These are phyloP conservation scores for Colletotrichum sp. DNA, from an alignment of 2,329 filamentous ascomycete species.

Conservation along the genomic window DNA sequence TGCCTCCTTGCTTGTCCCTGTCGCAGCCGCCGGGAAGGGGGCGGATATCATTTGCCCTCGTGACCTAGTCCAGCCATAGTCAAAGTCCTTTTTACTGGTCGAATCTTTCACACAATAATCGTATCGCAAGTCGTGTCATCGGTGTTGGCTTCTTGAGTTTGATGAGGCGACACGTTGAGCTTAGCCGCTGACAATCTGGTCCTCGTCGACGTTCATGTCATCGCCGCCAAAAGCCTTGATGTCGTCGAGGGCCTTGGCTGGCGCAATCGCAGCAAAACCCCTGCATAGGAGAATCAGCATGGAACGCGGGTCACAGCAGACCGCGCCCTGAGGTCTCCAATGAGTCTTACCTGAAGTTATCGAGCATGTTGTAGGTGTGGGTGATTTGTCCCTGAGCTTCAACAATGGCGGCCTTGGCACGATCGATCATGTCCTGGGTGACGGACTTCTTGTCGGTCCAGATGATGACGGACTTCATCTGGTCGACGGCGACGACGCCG, in stretches of 20 bases:
- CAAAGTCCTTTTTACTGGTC: conserved; percentile 12
- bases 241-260: conserved; percentile 70
- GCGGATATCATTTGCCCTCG: conserved; percentile 17
- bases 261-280: conserved; percentile 78
- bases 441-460: conserved; percentile 73
- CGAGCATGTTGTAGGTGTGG: conserved; percentile 67
- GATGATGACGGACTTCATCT: conserved; percentile 77
- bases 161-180: neutral
- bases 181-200: conserved; percentile 64
- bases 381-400: conserved; percentile 78
- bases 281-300: conserved; percentile 48
- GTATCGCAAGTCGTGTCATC: neutral
- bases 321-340: too few relatives aligned
- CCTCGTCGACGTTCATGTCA: conserved; percentile 72
- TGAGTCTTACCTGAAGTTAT: conserved; percentile 54
- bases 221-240: conserved; percentile 66
- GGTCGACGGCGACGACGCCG: conserved; percentile 66
- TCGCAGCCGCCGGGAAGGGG: conserved; percentile 5
- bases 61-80: conserved; percentile 21
- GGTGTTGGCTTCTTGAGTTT: neutral
- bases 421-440: conserved; percentile 69
- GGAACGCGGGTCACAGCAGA: neutral
- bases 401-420: conserved; percentile 74
- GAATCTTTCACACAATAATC: neutral
- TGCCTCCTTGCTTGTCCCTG: conserved; percentile 18